Conservation (phyloP, 2,329 filamentous ascomycete species). For the Chaetomium strumarium region DNA sequence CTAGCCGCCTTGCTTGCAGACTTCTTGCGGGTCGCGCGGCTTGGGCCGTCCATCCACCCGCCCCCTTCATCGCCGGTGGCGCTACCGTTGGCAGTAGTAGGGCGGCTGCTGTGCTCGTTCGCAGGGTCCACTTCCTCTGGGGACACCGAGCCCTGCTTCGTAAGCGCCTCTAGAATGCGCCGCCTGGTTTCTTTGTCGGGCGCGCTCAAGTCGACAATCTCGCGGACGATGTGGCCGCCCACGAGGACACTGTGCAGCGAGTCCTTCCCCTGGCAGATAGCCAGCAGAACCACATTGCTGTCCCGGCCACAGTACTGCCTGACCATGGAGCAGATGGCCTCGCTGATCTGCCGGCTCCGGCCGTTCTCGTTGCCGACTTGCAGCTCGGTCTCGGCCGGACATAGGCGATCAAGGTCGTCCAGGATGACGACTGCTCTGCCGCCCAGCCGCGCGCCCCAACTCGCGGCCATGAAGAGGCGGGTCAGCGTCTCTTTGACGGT, state of each 20-base stretch:
- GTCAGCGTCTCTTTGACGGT: constrained; percentile 85
- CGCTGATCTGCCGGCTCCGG: constrained; percentile 85
- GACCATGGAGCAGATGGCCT: constrained; percentile 76
- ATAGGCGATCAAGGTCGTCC: constrained; percentile 89
- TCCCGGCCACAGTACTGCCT: constrained; percentile 76
- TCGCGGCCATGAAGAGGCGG: constrained; percentile 78
- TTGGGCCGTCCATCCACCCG: constrained; percentile 72
- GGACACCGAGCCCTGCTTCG: constrained; percentile 47
- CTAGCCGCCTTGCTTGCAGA: constrained; percentile 36
- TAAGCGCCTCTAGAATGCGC: constrained; percentile 75
- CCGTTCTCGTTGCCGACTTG: constrained; percentile 92
- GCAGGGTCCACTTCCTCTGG: constrained; percentile 32
- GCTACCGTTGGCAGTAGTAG: constrained; percentile 51
- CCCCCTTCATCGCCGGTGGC: constrained; percentile 44
- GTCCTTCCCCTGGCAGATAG: constrained; percentile 90
- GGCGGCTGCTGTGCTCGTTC: constrained; percentile 45
- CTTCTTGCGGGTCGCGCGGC: constrained; percentile 44
- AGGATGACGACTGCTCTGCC: constrained; percentile 80
- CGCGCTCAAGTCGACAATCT: constrained; percentile 83
- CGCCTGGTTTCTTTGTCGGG: constrained; percentile 87
- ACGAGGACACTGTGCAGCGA: constrained; percentile 85
- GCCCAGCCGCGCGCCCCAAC: constrained; percentile 84
- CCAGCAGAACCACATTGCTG: constrained; percentile 77
- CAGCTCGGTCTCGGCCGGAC: constrained; percentile 87
- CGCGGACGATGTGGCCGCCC: constrained; percentile 84